Base-by-base conservation (phyloP, 1,139 yeast genomes). In the Candida gigantensis region DNA sequence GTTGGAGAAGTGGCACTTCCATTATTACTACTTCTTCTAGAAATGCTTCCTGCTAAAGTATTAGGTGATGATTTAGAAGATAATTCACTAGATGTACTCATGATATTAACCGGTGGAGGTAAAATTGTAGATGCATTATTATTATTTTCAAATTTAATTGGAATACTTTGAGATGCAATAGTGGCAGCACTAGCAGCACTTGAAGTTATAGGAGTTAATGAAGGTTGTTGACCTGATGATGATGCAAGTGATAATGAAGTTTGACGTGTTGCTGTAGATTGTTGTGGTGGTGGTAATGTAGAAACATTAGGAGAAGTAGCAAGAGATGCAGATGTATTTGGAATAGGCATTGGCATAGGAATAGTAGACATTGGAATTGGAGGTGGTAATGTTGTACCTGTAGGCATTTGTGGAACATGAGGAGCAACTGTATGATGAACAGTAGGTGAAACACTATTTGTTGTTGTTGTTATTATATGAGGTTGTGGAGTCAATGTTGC, bases 181-280 rank as follows among this genome's bases (percentile, higher is more conserved):
- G 40, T 36, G 14, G 49, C 49, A 17, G 43, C 40, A 26, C 39
- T 41, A 7, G 44, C 49, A 8, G 47, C 47, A 18, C 46, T 32
- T 9, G 47, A 42, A 2, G 46, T 45, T 16, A 43, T 42, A 10
- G 49, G 49, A 4, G 39, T 41, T 12, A 34, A 24, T 6, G 46
- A 42, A 9, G 49, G 44, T 27, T 42, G 40, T 27, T 34, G 33
- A 10, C 19, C 9, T 20, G 14, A 24, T 28, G 21, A 15, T 3
- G 42, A 29, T 17, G 35, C 28, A 15, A 28, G 11, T 24, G 35
- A 32, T 11, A 32, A 31, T 18, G 18, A 12, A n/a, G 27, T 16
- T 7, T 16, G 6, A 23, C 24, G 12, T 19, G 24, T 11, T 16
- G 30, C 5, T 16, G 28, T 11, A 9, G 21, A 23, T 19, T 10